Evolutionary conservation across 2,329 filamentous ascomycete genomes (phyloP), one percentile per base, ranked within the genome.

Genomic region (Colletotrichum limetticola): DNA sequence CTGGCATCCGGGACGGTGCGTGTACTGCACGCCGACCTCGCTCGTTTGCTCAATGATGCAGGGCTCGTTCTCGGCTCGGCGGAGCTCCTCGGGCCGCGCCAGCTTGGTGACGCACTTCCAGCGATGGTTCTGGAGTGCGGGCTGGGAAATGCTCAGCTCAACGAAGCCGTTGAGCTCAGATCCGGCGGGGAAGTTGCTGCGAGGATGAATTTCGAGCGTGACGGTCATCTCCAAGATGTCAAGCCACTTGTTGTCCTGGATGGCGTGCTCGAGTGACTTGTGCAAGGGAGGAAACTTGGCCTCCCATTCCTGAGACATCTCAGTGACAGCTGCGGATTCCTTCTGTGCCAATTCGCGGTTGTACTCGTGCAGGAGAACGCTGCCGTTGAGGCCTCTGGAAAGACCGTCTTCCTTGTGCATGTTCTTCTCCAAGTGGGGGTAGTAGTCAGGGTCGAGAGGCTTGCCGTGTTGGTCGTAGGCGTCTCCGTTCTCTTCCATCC

Each of bases 51-150:
- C 85, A 66, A 83, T 83, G 35, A 83, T 80, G 52, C 84, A 79
- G 59, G 81, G 76, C 76, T 83, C 83, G 46, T 87, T 85, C 24
- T 82, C 79, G 24, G 81, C 80, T 12, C 78, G 80, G 68, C 82
- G 80, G 62, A 91, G 83, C 80, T 91, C 89, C 5, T 83, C 79
- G 0, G 91, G 90, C 56, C 90, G 87, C 28, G 86, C 85, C 58
- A 92, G 85, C 22, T 85, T 86, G 14, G 90, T 92, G 60, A 89
- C 82, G 70, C 90, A 90, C 80, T 89, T 88, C 90, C 90, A 92
- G 52, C 84, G 84, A 78, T 90, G 88, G 77, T 85, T 86, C 76
- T 89, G 85, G 61, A 91, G 83, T 42, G 82, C 84, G 19, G 84
- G 85, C 74, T 88, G 86, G 71, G 88, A 87, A 68, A 92, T 86